Evolutionary conservation across 2,329 filamentous ascomycete genomes (phyloP).

Genomic region (Colletotrichum siamense): DNA sequence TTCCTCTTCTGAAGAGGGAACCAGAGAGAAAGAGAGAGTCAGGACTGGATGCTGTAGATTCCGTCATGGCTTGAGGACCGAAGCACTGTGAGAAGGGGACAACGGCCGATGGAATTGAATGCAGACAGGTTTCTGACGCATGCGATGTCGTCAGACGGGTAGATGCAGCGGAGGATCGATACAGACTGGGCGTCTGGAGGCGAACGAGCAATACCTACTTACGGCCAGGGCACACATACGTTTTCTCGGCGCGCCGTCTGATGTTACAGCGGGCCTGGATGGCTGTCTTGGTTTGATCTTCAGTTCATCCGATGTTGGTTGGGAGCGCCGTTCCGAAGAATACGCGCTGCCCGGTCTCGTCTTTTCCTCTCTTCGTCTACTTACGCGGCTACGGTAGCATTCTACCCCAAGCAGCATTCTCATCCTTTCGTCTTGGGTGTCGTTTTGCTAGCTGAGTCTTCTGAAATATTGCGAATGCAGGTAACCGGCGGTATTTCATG

Average conservation of each 20-base stretch:
- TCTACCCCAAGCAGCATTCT: background rate
- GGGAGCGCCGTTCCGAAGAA: background rate
- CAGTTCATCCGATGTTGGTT: background rate
- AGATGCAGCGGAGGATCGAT: background rate
- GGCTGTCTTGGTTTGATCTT: background rate
- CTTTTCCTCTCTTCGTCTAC: background rate
- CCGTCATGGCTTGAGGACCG: background rate
- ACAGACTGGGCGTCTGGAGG: background rate
- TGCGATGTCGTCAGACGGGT: background rate
- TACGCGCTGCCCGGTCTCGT: background rate
- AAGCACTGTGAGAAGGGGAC: background rate
- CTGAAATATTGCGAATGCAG: background rate
- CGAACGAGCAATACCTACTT: background rate
- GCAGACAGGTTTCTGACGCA: background rate
- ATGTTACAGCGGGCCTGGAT: background rate
- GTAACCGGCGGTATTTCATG: background rate
- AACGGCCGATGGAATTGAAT: background rate
- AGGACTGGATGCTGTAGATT: background rate
- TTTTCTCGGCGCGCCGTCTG: background rate
- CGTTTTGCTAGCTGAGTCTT: background rate
- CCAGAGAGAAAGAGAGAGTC: background rate
- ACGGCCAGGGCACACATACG: too few species aligned
- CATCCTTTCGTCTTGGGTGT: background rate
- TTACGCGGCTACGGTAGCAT: background rate
- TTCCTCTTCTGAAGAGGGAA: background rate